Conservation (phyloP, 2,329 filamentous ascomycete species). For the Fusarium chaquense region DNA sequence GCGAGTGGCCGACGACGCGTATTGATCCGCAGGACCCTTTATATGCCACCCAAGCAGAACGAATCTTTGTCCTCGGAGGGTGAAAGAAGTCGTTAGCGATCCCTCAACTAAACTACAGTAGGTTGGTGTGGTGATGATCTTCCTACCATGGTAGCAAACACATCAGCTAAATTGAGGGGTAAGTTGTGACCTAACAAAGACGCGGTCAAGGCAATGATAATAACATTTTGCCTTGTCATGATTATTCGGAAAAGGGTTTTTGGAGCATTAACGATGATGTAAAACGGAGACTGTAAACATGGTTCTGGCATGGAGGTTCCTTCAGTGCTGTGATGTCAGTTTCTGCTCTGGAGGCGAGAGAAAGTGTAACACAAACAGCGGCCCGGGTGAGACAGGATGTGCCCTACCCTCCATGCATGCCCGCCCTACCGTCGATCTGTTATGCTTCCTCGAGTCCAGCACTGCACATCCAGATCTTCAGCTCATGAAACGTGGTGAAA, state of each 20-base stretch:
- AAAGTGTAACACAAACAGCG: background rate
- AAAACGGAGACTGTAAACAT: conserved; percentile 14
- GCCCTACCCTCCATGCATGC: background rate
- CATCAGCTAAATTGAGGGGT: conserved; percentile 32
- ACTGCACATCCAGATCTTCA: conserved; percentile 8
- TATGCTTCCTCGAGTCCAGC: conserved; percentile 9
- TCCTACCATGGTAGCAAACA: background rate
- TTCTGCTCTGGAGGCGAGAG: background rate
- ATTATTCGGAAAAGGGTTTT: background rate
- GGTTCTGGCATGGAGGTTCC: background rate
- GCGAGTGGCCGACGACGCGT: conserved; percentile 29
- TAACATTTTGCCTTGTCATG: background rate
- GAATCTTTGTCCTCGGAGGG: conserved; percentile 21
- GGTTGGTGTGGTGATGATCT: conserved; percentile 41
- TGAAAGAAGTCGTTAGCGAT: conserved; percentile 16
- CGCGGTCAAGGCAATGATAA: conserved; percentile 5
- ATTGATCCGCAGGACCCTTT: conserved; percentile 25
- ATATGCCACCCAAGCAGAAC: conserved; percentile 3
- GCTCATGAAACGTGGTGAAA: conserved; percentile 38
- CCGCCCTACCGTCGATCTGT: conserved; percentile 29
- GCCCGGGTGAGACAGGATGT: conserved; percentile 10
- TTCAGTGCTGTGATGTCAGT: conserved; percentile 30
- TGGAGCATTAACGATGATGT: background rate
- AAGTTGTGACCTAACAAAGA: conserved; percentile 2
- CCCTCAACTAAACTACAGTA: conserved; percentile 14